Percentiles rank a stretch among this genome's conserved stretches.
Conservation (phyloP, 2,329 filamentous ascomycete genomes). For the Phaeosphaeria sp. region DNA sequence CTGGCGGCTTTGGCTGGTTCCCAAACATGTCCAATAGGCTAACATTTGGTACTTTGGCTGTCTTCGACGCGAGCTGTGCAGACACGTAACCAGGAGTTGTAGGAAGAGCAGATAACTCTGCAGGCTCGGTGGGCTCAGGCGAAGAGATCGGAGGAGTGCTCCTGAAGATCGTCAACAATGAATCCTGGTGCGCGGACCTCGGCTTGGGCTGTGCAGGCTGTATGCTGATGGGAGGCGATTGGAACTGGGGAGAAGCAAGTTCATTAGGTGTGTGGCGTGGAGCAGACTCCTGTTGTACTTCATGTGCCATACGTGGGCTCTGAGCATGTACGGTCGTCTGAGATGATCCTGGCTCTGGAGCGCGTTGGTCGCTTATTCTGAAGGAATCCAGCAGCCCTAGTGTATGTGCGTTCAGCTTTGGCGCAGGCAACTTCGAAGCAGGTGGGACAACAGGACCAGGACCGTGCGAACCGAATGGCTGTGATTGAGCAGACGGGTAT, state of each 20-base stretch:
- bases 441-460: constrained; percentile 56
- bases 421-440: constrained; percentile 63
- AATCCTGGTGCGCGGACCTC: constrained; percentile 52
- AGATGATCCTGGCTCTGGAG: constrained; percentile 13
- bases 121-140: constrained; percentile 38
- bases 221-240: constrained; percentile 37
- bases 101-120: constrained; percentile 55
- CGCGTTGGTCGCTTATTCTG: constrained; percentile 47
- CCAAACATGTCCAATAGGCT: constrained; percentile 27
- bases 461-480: constrained; percentile 47
- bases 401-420: constrained; percentile 64
- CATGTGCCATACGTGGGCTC: constrained; percentile 1
- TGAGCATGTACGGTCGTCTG: constrained; percentile 1
- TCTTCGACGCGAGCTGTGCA: constrained; percentile 25
- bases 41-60: constrained; percentile 23
- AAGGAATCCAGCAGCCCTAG: constrained; percentile 65
- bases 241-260: constrained; percentile 35
- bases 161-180: constrained; percentile 55
- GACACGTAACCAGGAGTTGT: constrained; percentile 42
- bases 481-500: constrained; percentile 18
- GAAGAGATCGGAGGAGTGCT: constrained; percentile 34
- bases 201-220: constrained; percentile 44
- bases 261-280: constrained; percentile 29
- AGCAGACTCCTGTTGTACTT: constrained; percentile 26
- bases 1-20: constrained; percentile 22